A percentile compares a stretch with the other conserved stretches of the same genome.
Evolutionary conservation across 2,329 filamentous ascomycete species (phyloP).

Genomic region (Phoma sp.): DNA sequence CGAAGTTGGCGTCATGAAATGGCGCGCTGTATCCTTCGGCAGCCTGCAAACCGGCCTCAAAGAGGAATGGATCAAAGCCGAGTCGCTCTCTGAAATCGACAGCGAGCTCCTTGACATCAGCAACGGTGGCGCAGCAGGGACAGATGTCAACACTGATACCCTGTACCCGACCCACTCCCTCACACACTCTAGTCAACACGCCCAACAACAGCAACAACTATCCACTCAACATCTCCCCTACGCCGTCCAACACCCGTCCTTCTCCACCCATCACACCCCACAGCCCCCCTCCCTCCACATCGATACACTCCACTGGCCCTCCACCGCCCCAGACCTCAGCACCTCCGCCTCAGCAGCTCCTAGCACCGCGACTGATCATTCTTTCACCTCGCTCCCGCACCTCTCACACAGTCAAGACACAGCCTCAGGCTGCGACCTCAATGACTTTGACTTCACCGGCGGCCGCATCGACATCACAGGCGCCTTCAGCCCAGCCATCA

Average conservation of each 20-base stretch:
- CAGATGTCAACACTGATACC: no score
- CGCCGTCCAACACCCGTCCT: conserved; percentile 10
- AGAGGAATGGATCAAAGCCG: conserved; percentile 25
- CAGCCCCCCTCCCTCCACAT: conserved; percentile 35
- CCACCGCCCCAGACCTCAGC: conserved; percentile 29
- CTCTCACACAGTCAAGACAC: conserved; percentile 31
- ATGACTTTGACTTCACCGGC: conserved; percentile 50
- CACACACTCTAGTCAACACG: no score
- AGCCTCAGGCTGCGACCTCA: conserved; percentile 30
- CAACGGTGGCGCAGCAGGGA: background rate
- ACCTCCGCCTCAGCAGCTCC: conserved; percentile 29
- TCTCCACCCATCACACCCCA: conserved; percentile 1
- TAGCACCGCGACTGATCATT: conserved; percentile 34
- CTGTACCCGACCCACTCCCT: no score
- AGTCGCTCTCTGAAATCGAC: conserved; percentile 18
- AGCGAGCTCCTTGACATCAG: conserved; percentile 2
- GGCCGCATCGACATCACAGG: conserved; percentile 47
- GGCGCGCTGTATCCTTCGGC: conserved; percentile 42
- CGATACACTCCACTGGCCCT: conserved; percentile 30
- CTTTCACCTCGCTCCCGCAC: conserved; percentile 31
- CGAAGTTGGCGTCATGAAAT: conserved; percentile 41
- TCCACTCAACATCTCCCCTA: conserved; percentile 16
- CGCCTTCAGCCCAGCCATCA: conserved; percentile 45
- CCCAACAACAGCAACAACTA: no score
- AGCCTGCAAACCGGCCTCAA: conserved; percentile 4